A percentile compares a stretch with the other conserved stretches of the same genome.
Conservation (phyloP, 2,329 filamentous ascomycete genomes). For the Gaeumannomyces sp. region DNA sequence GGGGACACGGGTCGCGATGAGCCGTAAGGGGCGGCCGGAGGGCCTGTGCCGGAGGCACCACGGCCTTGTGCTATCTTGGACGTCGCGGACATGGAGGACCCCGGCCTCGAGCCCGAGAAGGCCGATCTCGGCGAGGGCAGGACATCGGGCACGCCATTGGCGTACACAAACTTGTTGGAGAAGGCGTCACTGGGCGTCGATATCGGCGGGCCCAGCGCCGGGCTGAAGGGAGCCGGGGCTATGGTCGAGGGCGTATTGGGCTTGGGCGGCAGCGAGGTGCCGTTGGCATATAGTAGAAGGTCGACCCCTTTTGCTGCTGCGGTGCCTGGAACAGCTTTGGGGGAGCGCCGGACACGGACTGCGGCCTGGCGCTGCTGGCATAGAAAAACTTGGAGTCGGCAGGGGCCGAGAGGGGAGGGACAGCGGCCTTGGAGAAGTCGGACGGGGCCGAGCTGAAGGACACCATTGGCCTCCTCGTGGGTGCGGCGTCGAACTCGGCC, state of each 20-base stretch:
- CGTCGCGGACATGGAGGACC: conserved; percentile 39
- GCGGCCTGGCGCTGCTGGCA: conserved; percentile 61
- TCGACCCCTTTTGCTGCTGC: conserved; percentile 29
- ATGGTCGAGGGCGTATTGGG: background rate
- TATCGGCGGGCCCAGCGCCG: conserved; percentile 22
- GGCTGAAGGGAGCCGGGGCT: conserved; percentile 20
- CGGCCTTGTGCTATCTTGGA: conserved; percentile 35
- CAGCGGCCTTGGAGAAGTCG: conserved; percentile 23
- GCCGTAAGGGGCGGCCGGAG: conserved; percentile 20
- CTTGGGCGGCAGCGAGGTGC: conserved; percentile 30
- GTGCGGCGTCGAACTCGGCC: background rate
- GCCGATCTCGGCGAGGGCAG: conserved; percentile 28
- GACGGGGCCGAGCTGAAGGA: conserved; percentile 34
- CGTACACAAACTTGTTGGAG: conserved; percentile 68
- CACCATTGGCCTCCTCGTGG: conserved; percentile 19
- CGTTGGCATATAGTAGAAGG: conserved; percentile 57
- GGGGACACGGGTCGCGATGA: conserved; percentile 45
- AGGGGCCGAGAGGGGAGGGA: conserved; percentile 18
- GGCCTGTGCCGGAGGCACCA: conserved; percentile 21
- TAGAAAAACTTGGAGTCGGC: conserved; percentile 79
- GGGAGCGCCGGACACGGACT: conserved; percentile 15
- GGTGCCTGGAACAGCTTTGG: conserved; percentile 19
- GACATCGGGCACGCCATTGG: conserved; percentile 51
- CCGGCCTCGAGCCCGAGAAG: conserved; percentile 33
- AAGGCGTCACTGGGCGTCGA: conserved; percentile 28